These are phyloP conservation scores for Bacterosira constricta DNA, from an alignment of 108 stramenopile species.

Conservation along the genomic window DNA sequence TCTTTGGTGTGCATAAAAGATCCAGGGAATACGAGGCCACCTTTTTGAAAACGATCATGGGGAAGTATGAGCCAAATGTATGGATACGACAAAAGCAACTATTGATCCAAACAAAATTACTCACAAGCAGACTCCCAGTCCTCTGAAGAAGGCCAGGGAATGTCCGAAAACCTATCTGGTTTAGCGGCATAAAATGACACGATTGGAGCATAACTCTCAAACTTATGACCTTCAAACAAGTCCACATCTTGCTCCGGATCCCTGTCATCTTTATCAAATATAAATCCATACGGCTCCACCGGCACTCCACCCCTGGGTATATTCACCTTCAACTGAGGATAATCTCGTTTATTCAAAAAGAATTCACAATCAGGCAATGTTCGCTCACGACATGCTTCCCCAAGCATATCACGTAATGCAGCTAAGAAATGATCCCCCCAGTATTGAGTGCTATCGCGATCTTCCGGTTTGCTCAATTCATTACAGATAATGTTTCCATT, in stretches of 20 bases:
- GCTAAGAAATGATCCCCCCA: slow-evolving; percentile 99
- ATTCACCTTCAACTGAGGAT: slow-evolving; percentile 98
- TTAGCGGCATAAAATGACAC: slow-evolving; percentile 94
- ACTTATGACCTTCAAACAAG: slow-evolving; percentile 78
- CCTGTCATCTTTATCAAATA: slow-evolving; percentile 96
- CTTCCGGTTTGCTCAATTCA: slow-evolving; percentile 82
- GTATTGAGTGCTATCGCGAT: slow-evolving; percentile 77
- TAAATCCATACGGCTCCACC: slow-evolving; percentile 99
- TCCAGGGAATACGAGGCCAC: slow-evolving; percentile 79
- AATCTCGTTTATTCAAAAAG: slow-evolving; percentile 99
- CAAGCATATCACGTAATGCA: slow-evolving; percentile 96
- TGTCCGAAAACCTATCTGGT: slow-evolving; percentile 92
- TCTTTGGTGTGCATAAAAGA: slow-evolving; percentile 80
- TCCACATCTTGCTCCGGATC: slow-evolving; percentile 95
- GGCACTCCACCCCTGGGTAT: slow-evolving; percentile 72
- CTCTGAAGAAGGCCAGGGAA: slow-evolving; percentile 99
- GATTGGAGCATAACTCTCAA: slow-evolving; percentile 94
- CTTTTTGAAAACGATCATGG: slow-evolving; percentile 24
- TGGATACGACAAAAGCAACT: slow-evolving; percentile 13
- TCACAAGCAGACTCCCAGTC: slow-evolving; percentile 99
- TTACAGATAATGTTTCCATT: slow-evolving; percentile 99
- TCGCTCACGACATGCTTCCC: slow-evolving; percentile 87
- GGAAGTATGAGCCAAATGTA: not conserved
- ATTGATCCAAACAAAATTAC: slow-evolving; percentile 48
- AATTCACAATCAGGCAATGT: slow-evolving; percentile 98